Evolutionary conservation across 2,329 filamentous ascomycete species (phyloP), one percentile per base, ranked within the genome.

Genomic region (Aotearoamyces nothofagi): DNA sequence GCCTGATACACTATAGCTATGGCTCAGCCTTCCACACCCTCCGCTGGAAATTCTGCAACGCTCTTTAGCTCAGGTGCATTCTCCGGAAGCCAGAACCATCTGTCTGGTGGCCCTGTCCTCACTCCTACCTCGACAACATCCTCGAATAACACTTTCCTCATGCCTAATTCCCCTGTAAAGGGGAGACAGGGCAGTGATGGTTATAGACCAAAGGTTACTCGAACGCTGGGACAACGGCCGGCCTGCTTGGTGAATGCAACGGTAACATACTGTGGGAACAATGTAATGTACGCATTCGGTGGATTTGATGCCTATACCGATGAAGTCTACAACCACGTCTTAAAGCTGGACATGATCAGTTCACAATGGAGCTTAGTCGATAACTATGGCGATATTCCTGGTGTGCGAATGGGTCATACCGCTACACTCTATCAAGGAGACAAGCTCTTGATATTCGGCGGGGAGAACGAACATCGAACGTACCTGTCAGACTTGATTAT

Each of bases 291-390:
- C 55, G 90, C 87, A 8, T 98, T 98, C 60, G 90, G 90, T 24
- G 90, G 90, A 11, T 98, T 98, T 48, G 90, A 98, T 50, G 87
- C 96, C 54, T 96, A 93, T 50, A 98, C 90, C 1, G 90, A 98
- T 52, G 90, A 98, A 60, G 77, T 98, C 11, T 98, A 98, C 57
- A 98, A 98, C 49, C 90, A 98, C 57, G 90, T 98, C 23, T 63
- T 98, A 38, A 77, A 74, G 44, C 60, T 98, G 29, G 86, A 98
- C 51, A 66, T 98, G 38, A 66, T 78, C 36, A 86, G 78, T 37
- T 75, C 90, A 42, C 82, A 90, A 51, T 98, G 90, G 90, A 90
- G 73, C 40, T 9, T 17, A 30, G 87, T 98, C 12, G 90, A 96
- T 56, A 98, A 98, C 55, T 98, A 93, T 59, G 90, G 90, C 17